A percentile compares a stretch with the other conserved stretches of the same genome.
Evolutionary conservation across 2,329 filamentous ascomycete genomes (phyloP).

Genomic region (Hypoxylon sp.): DNA sequence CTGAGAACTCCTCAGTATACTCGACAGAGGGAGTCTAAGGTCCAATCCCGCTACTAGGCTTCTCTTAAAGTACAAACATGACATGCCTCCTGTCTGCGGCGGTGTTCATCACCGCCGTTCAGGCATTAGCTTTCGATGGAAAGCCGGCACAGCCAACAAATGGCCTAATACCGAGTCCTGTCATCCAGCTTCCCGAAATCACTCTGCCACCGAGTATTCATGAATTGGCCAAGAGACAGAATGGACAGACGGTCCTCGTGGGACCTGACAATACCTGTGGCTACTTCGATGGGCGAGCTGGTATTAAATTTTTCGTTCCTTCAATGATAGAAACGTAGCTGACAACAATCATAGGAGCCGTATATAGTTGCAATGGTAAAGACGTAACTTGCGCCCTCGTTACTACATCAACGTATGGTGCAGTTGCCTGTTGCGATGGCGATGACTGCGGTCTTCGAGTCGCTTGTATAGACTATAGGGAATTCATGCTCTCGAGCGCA

Average conservation of each 20-base stretch:
- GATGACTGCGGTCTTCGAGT: slow-evolving; percentile 56
- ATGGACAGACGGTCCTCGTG: slow-evolving; percentile 59
- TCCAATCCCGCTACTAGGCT: slow-evolving; percentile 4
- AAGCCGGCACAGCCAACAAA: slow-evolving; percentile 56
- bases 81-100: slow-evolving; percentile 50
- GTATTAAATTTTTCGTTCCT: slow-evolving; percentile 47
- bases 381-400: slow-evolving; percentile 60
- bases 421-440: slow-evolving; percentile 61
- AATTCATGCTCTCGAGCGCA: slow-evolving; percentile 55
- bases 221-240: slow-evolving; percentile 55
- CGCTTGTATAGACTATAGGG: slow-evolving; percentile 59
- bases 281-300: slow-evolving; percentile 60
- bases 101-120: slow-evolving; percentile 55
- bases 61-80: slow-evolving; percentile 42
- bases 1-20: slow-evolving; percentile 24
- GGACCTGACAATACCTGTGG: slow-evolving; percentile 68
- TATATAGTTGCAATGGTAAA: slow-evolving; percentile 58
- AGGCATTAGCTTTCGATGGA: slow-evolving; percentile 56
- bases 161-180: slow-evolving; percentile 53
- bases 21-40: slow-evolving; percentile 24
- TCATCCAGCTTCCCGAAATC: slow-evolving; percentile 59
- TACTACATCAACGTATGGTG: slow-evolving; percentile 55
- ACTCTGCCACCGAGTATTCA: slow-evolving; percentile 58
- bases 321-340: slow-evolving; percentile 9
- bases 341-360: slow-evolving; percentile 53